Base-by-base conservation (phyloP, 2,329 filamentous ascomycete genomes). In the Apiospora rasikravindrae region DNA sequence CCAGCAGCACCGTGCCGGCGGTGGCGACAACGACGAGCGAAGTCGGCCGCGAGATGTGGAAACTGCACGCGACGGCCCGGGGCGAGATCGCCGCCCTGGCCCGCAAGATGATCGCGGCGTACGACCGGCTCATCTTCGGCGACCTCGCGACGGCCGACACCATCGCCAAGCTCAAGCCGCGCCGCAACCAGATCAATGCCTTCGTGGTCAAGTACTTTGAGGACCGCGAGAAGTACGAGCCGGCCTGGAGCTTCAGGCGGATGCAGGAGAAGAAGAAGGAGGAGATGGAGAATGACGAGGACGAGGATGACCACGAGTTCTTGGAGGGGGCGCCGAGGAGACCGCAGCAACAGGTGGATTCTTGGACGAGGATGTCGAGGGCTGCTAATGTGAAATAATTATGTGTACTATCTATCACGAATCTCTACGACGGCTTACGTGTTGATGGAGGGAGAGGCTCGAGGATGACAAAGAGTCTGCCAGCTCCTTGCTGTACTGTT, bases 91-190 rank as follows among this genome's bases (percentile, higher is more conserved):
- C 78, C 10, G 75, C 77, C 4, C 73, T 81, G 26, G 77, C 77
- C 49, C 77, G 79, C 42, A 80, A 78, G 73, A 78, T 81, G 75
- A 75, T 77, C 68, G 76, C 77, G 42, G 75, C 77, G 22, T 76
- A 74, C 69, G 79, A 80, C 72, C 76, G 76, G 49, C 69, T 81
- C 19, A 71, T 76, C 51, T 72, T 66, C 44, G 71, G 74, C 40
- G 70, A 75, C 44, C 49, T 75, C 66, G 67, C 77, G 13, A 57
- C 74, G 19, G 53, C 73, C n/a, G 70, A 73, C 6, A 51, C 69
- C 10, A 69, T 71, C 40, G 71, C 73, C 29, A 45, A 68, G 33
- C 69, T 80, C 13, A 76, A 75, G 71, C 69, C 37, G 22, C 74
- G 64, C 37, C 76, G 76, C 13, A 78, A 77, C 53, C 40, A 45